Conservation (phyloP, 2,329 filamentous ascomycete genomes). For the Nemania abortiva region DNA sequence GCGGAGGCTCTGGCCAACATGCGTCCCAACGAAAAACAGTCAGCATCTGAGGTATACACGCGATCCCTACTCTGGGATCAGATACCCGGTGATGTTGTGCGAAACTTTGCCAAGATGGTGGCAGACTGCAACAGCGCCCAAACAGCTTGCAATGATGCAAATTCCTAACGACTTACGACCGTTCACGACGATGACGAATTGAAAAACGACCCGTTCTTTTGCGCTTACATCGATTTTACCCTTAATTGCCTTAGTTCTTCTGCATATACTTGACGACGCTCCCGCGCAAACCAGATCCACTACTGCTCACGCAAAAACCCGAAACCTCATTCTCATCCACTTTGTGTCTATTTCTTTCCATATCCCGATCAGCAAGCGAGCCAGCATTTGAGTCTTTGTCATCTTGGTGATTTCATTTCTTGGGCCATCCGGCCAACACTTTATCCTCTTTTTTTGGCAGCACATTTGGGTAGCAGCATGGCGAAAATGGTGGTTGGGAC, state of each 20-base stretch:
- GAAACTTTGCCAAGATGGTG: slow-evolving; percentile 92
- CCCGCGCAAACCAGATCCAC: slow-evolving; percentile 52
- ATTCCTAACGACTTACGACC: slow-evolving; percentile 57
- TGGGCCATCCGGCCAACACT: slow-evolving; percentile 14
- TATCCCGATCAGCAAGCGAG: slow-evolving; percentile 54
- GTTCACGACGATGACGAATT: slow-evolving; percentile 52
- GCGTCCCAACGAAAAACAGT: slow-evolving; percentile 77
- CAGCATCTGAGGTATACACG: slow-evolving; percentile 89
- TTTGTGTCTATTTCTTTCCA: slow-evolving; percentile 48
- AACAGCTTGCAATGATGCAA: slow-evolving; percentile 58
- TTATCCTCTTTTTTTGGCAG: slow-evolving; percentile 38
- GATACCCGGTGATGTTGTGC: slow-evolving; percentile 90
- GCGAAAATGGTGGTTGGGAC: slow-evolving; percentile 50
- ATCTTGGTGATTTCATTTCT: slow-evolving; percentile 38
- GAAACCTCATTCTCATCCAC: slow-evolving; percentile 49
- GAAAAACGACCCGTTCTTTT: slow-evolving; percentile 37
- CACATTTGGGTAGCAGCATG: slow-evolving; percentile 49
- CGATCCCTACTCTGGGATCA: slow-evolving; percentile 94
- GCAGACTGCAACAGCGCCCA: slow-evolving; percentile 73
- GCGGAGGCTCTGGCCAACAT: slow-evolving; percentile 85
- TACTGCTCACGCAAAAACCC: slow-evolving; percentile 52
- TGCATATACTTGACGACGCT: slow-evolving; percentile 52
- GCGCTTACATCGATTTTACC: slow-evolving; percentile 17
- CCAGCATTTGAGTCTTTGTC: slow-evolving; percentile 53
- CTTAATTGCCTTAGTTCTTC: slow-evolving; percentile 49